Evolutionary conservation across 73 alveolate genomes (phyloP).

Genomic region (Blepharisma japonicum): DNA sequence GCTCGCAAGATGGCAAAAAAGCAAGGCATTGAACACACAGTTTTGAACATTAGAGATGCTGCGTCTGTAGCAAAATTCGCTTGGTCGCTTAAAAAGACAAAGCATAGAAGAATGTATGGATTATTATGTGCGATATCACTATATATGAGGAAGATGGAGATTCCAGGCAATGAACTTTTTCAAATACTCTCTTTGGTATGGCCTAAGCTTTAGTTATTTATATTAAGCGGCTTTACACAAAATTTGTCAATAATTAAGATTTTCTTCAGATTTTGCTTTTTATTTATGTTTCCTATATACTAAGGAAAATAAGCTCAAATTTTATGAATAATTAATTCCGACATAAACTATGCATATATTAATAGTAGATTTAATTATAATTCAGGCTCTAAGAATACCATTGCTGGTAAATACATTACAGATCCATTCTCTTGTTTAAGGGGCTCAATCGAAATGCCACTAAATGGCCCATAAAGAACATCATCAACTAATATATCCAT

Average conservation of each 20-base stretch:
- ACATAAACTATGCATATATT: too few species aligned
- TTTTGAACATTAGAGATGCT: not conserved
- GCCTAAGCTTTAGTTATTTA: constrained; percentile 9
- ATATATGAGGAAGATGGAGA: not conserved
- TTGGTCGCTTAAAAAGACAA: not conserved
- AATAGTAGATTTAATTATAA: too few species aligned
- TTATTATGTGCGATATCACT: not conserved
- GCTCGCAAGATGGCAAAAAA: not conserved
- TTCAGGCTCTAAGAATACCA: too few species aligned
- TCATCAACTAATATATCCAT: constrained; percentile 12
- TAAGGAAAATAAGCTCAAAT: too few species aligned
- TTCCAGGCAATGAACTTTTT: not conserved
- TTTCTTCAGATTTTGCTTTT: too few species aligned
- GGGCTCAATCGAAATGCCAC: constrained; percentile 6
- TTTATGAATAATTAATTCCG: too few species aligned
- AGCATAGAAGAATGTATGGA: not conserved
- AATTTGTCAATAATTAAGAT: too few species aligned
- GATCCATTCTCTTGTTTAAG: too few species aligned
- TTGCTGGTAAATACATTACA: too few species aligned
- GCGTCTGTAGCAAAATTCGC: not conserved
- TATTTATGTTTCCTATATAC: too few species aligned
- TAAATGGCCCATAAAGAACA: constrained; percentile 19
- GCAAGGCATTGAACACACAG: not conserved
- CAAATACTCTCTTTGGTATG: constrained; percentile 13
- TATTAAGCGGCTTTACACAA: too few species aligned